Base-by-base conservation (phyloP, 805 yeast genomes). In the Pichia nakasei region DNA sequence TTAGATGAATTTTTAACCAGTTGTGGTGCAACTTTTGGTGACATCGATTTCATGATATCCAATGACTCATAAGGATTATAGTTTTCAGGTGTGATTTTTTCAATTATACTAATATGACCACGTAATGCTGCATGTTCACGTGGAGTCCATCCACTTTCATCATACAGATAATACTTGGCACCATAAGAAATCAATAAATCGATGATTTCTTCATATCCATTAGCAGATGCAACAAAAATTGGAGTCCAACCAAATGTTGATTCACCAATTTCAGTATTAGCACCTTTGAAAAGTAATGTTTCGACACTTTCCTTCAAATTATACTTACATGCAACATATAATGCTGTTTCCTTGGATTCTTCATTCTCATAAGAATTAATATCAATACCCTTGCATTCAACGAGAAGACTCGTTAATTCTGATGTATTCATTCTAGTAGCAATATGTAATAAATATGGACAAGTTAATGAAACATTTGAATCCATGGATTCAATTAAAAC, bases 91-190 rank as follows among this genome's bases (percentile, higher is more conserved):
- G 70, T 70, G 44, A 91, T 65, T 55, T 76, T 53, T 42, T 76
- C 76, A 1, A 93, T 81, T 32, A 86, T 75, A 3, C 67, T 71
- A 46, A 89, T 65, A 59, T 88, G 95, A 5, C 97, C 97, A 53
- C 97, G 73, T 38, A 91, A 67, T 39, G 86, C 81, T 0, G 97
- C 96, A 61, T 91, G 97, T 56, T 91, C 97, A 80, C 87, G 80
- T n/a, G 97, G 96, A 18, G 87, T 78, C 97, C 97, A 91, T 0
- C 97, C 97, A 42, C 93, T 82, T 38, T 78, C 82, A 64, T 91
- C 97, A 17, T 74, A 70, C 22, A 68, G 63, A 37, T 75, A 72
- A 46, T 66, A 75, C 8, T 69, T 65, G 5, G 87, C 83, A 19
- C 77, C 78, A 36, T 69, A 56, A 0, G 65, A 63, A 24, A 81